Base-by-base conservation (phyloP, 768 basidiomycete species). In the Russula emetica region DNA sequence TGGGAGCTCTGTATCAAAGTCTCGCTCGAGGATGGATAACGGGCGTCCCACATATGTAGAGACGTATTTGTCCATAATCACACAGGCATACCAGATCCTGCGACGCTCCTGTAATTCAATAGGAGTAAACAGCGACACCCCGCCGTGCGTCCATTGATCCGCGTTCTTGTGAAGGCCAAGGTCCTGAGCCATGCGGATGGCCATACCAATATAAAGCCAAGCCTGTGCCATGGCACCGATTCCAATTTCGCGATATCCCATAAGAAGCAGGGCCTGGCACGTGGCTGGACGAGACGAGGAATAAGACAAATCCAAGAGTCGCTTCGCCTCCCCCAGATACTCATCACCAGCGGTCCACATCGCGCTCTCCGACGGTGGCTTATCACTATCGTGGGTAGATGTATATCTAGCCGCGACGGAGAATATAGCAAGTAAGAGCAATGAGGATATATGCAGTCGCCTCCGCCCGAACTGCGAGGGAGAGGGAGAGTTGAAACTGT, bases 111-210 rank as follows among this genome's bases (percentile, higher is more conserved):
- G 83, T 63, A 90, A 75, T 74, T 89, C 86, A 72, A 78, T 77
- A 58, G 76, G 74, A 1, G 77, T 79, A 70, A 92, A 91, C 49
- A 92, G 69, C 54, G 66, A 72, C 38, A 70, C 69, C 0, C 85
- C 85, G 59, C 84, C 78, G 18, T 78, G 83, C 60, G 72, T 82
- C 90, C 91, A 93, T 32, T 85, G 84, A 70, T 92, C 90, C 34
- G 92, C 88, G 67, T 80, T 82, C 40, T 89, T 82, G 70, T 93
- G 91, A 82, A 93, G 83, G 9, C 91, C 91, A 60, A 93, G 73
- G 73, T 93, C 91, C 74, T 92, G 91, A 18, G 91, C 91, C 91
- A 94, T 93, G n/a, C 93, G 82, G 42, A 94, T 86, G 0, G 88
- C 92, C 87, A 92, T 90, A 13, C 92, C 92, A 22, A 86, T 82